Percentiles rank a stretch among this genome's conserved stretches.
These are phyloP conservation scores for Fistulifera pelliculosa DNA, from an alignment of 108 stramenopile genomes.

Conservation along the genomic window DNA sequence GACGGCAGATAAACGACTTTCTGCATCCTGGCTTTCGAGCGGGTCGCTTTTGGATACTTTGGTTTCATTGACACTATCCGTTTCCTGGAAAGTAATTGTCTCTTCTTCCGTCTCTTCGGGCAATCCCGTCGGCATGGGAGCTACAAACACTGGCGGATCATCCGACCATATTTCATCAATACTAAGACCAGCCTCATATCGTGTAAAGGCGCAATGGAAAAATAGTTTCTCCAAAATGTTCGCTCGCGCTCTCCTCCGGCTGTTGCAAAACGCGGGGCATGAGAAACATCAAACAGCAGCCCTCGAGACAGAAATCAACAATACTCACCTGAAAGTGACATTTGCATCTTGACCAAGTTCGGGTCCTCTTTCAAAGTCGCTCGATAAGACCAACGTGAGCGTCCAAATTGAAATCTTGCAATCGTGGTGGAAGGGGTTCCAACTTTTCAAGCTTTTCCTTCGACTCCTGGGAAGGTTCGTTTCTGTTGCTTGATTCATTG, in stretches of 20 bases:
- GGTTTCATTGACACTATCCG: background rate
- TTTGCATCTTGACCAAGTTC: conserved; percentile 53
- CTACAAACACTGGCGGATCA: conserved; percentile 10
- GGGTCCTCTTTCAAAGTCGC: conserved; percentile 57
- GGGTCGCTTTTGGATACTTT: background rate
- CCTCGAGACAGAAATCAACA: background rate
- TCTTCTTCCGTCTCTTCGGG: conserved; percentile 5
- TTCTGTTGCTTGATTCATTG: conserved; percentile 18
- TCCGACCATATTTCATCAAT: conserved; percentile 87
- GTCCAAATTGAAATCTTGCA: conserved; percentile 70
- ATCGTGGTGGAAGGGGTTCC: conserved; percentile 60
- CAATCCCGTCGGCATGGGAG: background rate
- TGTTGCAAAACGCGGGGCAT: background rate
- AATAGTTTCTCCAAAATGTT: conserved; percentile 79
- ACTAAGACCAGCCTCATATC: conserved; percentile 77
- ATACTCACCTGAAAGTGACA: conserved; percentile 37
- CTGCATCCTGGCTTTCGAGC: background rate
- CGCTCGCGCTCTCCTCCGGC: conserved; percentile 59
- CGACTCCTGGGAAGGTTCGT: conserved; percentile 39
- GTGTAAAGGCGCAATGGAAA: conserved; percentile 82
- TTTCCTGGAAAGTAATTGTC: conserved; percentile 15
- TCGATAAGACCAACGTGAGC: conserved; percentile 82
- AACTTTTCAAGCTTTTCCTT: conserved; percentile 56
- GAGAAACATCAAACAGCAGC: background rate
- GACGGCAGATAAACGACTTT: conserved; percentile 3